A percentile compares a stretch with the other conserved stretches of the same genome.
These are phyloP conservation scores for Solanum chilense DNA, from an alignment of 257 asterid species.

Conservation along the genomic window DNA sequence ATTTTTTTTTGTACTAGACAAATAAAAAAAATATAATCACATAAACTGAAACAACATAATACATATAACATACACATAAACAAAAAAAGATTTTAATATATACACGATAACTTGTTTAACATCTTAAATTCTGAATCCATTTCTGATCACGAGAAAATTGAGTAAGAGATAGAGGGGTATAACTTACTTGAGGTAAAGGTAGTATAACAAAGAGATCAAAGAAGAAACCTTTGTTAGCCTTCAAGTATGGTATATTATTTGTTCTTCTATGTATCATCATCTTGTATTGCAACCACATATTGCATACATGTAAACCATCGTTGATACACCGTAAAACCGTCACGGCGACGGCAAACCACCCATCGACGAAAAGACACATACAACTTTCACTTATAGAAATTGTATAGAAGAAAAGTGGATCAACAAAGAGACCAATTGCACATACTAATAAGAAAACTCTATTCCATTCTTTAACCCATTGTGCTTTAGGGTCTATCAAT, in stretches of 20 bases:
- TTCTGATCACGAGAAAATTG: background rate
- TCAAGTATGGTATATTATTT: background rate
- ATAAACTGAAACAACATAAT: background rate
- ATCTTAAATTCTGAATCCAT: background rate
- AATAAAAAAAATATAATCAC: background rate
- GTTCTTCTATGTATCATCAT: background rate
- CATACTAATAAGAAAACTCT: background rate
- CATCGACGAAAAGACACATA: constrained; percentile 6
- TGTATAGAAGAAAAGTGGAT: constrained; percentile 8
- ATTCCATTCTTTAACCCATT: constrained; percentile 4
- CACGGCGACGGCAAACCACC: background rate
- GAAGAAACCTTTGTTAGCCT: background rate
- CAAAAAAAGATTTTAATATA: background rate
- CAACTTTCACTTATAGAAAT: background rate
- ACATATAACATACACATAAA: background rate
- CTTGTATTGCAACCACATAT: constrained; percentile 1
- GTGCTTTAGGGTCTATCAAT: background rate
- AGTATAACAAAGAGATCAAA: constrained; percentile 5
- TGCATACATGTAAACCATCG: constrained; percentile 1
- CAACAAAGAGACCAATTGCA: background rate
- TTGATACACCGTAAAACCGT: constrained; percentile 1
- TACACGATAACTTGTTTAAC: background rate
- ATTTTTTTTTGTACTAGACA: background rate
- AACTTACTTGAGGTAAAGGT: constrained; percentile 3
- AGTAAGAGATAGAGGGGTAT: background rate